phyloP scores from a whole-genome alignment of 441 rosid genomes.

The Populus trichocarpa region DNA sequence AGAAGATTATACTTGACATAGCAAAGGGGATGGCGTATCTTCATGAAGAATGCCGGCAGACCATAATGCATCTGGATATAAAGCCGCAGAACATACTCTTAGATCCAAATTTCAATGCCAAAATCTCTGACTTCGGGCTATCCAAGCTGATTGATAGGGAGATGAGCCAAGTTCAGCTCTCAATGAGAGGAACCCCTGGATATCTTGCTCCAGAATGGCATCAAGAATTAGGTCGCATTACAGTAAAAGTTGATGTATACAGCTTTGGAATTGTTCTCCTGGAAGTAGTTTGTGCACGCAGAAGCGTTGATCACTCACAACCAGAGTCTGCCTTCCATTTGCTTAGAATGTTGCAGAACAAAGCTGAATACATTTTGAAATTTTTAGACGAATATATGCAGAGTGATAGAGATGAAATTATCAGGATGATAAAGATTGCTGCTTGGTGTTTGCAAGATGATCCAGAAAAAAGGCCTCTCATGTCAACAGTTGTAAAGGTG shows the following conservation, averaged over 20 bases:
- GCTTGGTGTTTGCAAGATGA: too few relatives aligned
- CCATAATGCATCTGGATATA: constrained; percentile 20
- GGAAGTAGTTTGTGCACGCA: constrained; percentile 16
- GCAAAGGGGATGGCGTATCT: constrained; percentile 23
- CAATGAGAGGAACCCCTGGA: constrained; percentile 20
- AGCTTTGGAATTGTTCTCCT: constrained; percentile 15
- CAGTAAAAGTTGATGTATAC: constrained; percentile 13
- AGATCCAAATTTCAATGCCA: too few relatives aligned
- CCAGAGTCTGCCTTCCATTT: not conserved
- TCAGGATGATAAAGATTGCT: too few relatives aligned
- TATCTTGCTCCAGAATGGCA: constrained; percentile 22
- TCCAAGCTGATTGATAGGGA: constrained; percentile 12
- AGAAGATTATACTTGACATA: constrained; percentile 18
- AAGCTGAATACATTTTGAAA: too few relatives aligned
- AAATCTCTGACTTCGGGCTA: too few relatives aligned
- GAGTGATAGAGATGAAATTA: too few relatives aligned
- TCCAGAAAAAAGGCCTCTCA: too few relatives aligned
- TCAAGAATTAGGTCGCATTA: not conserved
- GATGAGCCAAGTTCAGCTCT: constrained; percentile 6
- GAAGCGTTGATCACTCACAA: constrained; percentile 1
- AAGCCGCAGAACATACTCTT: constrained; percentile 19
- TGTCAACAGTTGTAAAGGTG: too few relatives aligned
- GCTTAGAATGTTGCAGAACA: too few relatives aligned
- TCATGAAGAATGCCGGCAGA: constrained; percentile 18
- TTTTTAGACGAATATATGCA: too few relatives aligned